phyloP scores from a whole-genome alignment of 495 filamentous ascomycete species.

The Penicillium silybi region DNA sequence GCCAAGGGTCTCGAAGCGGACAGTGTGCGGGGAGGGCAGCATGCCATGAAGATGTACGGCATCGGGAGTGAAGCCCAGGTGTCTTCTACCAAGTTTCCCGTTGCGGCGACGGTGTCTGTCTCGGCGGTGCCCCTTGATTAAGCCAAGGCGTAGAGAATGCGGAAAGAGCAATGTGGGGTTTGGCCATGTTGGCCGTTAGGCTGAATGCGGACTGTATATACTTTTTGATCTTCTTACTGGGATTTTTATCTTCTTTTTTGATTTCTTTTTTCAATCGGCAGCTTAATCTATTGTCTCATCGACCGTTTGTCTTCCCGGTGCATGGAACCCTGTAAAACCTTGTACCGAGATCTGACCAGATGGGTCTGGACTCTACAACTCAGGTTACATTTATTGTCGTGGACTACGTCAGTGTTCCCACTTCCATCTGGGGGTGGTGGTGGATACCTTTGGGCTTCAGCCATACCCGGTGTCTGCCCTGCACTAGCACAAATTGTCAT shows the following conservation, averaged over 20 bases:
- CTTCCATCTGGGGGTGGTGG: too few species aligned
- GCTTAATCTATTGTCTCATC: background rate
- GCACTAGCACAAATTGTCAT: too few species aligned
- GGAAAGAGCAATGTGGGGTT: background rate
- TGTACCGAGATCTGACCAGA: background rate
- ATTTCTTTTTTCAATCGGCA: too few species aligned
- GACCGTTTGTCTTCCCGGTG: background rate
- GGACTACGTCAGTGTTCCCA: background rate
- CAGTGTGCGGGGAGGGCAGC: slow-evolving; percentile 45
- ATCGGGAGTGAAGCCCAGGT: slow-evolving; percentile 19
- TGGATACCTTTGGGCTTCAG: background rate
- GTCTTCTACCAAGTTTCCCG: slow-evolving; percentile 7
- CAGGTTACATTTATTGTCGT: background rate
- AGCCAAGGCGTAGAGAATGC: background rate
- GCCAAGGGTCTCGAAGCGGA: slow-evolving; percentile 48
- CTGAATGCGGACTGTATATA: slow-evolving; percentile 10
- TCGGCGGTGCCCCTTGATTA: slow-evolving; percentile 21
- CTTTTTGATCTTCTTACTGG: background rate
- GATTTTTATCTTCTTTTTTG: background rate
- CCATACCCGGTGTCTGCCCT: too few species aligned
- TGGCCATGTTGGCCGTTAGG: slow-evolving; percentile 16
- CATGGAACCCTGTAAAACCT: slow-evolving; percentile 6
- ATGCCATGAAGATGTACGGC: slow-evolving; percentile 27
- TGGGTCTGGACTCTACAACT: background rate
- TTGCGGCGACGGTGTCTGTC: slow-evolving; percentile 18